These are phyloP conservation scores for Talaromyces proteolyticus DNA, from an alignment of 495 filamentous ascomycete genomes.

Conservation along the genomic window DNA sequence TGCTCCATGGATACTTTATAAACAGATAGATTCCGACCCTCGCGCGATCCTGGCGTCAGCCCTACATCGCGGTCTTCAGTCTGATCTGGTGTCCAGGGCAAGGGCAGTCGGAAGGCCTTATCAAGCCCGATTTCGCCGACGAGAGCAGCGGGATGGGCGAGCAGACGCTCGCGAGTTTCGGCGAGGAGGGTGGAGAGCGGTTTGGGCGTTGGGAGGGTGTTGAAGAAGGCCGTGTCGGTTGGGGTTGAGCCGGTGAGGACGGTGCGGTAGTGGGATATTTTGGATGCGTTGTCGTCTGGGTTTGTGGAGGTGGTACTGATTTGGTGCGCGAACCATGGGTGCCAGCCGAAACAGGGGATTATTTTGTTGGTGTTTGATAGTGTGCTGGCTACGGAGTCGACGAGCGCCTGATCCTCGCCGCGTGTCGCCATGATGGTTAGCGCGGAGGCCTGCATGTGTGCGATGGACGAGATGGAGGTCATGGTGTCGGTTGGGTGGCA, in stretches of 20 bases:
- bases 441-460: conserved; percentile 67
- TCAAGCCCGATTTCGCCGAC: conserved; percentile 90
- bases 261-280: conserved; percentile 63
- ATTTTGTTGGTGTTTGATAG: conserved; percentile 30
- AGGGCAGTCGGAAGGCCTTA: conserved; percentile 76
- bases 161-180: conserved; percentile 58
- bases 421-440: conserved; percentile 90
- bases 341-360: conserved; percentile 92
- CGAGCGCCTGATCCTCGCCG: conserved; percentile 79
- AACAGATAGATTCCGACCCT: conserved; percentile 67
- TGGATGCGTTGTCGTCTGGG: conserved; percentile 3
- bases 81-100: conserved; percentile 48
- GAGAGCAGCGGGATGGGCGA: conserved; percentile 59
- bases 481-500: conserved; percentile 99
- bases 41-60: conserved; percentile 76
- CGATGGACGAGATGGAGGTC: conserved; percentile 59
- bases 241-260: conserved; percentile 57
- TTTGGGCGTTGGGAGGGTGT: conserved; percentile 62
- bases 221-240: conserved; percentile 51
- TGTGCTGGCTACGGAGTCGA: conserved; percentile 56
- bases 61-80: conserved; percentile 42
- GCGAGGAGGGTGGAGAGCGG: conserved; percentile 60
- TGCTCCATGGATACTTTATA: conserved; percentile 74
- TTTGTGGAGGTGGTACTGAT: conserved; percentile 57
- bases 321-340: conserved; percentile 96